These are phyloP conservation scores for Leccinum pachyderme DNA, from an alignment of 1,284 basidiomycete genomes.

Conservation along the genomic window DNA sequence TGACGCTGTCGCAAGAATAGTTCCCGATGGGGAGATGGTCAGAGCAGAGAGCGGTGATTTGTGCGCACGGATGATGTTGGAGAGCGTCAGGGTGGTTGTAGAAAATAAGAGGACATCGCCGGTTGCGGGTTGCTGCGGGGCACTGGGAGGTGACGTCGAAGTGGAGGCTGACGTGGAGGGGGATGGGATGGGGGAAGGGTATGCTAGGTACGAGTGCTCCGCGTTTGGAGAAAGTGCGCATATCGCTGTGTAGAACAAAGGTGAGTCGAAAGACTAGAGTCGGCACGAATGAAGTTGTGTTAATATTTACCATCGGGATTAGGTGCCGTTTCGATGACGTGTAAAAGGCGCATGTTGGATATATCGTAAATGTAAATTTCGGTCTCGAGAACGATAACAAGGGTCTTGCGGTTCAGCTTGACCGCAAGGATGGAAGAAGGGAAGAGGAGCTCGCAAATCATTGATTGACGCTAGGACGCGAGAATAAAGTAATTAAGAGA, in stretches of 20 bases:
- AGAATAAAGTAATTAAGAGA: not conserved
- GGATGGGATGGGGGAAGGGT: constrained; percentile 91
- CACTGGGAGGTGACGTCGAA: constrained; percentile 40
- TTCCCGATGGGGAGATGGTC: constrained; percentile 84
- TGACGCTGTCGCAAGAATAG: constrained; percentile 89
- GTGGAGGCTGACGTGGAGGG: constrained; percentile 58
- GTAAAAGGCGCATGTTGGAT: constrained; percentile 95
- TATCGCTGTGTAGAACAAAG: constrained; percentile 63
- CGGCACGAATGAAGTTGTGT: not conserved
- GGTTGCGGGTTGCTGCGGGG: constrained; percentile 47
- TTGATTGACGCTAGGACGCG: constrained; percentile 80
- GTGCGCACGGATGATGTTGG: constrained; percentile 97
- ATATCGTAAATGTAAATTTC: constrained; percentile 99
- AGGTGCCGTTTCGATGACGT: constrained; percentile 95
- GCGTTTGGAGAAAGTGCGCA: constrained; percentile 94
- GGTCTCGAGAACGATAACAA: constrained; percentile 92
- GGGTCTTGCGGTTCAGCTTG: constrained; percentile 94
- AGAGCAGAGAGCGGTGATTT: constrained; percentile 91
- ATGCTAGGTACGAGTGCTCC: constrained; percentile 94
- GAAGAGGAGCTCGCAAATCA: constrained; percentile 98
- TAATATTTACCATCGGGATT: constrained; percentile 81
- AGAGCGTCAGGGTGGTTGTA: constrained; percentile 85
- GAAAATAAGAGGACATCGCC: constrained; percentile 95
- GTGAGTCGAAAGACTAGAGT: not conserved
- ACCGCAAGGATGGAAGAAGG: constrained; percentile 95